A percentile compares a stretch with the other conserved stretches of the same genome.
phyloP scores from a whole-genome alignment of 106 monocot genomes.

The Acanthochlamys bracteata region DNA sequence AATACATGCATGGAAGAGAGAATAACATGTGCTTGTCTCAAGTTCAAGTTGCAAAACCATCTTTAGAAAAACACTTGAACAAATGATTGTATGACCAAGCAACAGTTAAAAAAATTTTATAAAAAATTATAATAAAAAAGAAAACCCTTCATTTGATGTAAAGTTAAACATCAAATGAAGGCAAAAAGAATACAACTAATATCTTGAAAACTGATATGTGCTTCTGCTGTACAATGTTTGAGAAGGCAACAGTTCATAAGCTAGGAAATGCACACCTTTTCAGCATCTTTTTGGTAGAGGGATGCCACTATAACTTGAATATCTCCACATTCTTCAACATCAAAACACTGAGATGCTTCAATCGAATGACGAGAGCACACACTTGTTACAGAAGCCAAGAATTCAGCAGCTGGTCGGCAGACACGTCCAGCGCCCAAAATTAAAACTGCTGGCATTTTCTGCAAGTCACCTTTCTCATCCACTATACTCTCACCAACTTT shows the following conservation, averaged over 20 bases:
- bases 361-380: slow-evolving; percentile 12
- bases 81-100: too few relatives aligned
- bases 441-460: slow-evolving; percentile 40
- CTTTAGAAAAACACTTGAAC: too few relatives aligned
- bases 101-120: too few relatives aligned
- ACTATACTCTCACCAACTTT: slow-evolving; percentile 34
- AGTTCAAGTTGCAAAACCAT: too few relatives aligned
- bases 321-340: slow-evolving; percentile 24
- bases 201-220: too few relatives aligned
- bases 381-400: slow-evolving; percentile 50
- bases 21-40: too few relatives aligned
- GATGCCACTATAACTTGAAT: slow-evolving; percentile 85
- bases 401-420: slow-evolving; percentile 77
- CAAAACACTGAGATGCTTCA: slow-evolving; percentile 11
- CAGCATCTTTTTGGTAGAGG: slow-evolving; percentile 80
- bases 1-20: too few relatives aligned
- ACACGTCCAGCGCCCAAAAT: slow-evolving; percentile 93
- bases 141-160: too few relatives aligned
- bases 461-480: slow-evolving; percentile 11
- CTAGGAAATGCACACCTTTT: slow-evolving; percentile 46
- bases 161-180: too few relatives aligned
- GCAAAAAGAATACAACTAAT: too few relatives aligned
- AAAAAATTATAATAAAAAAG: too few relatives aligned
- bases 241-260: not conserved
- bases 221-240: not conserved